A percentile compares a stretch with the other conserved stretches of the same genome.
These are phyloP conservation scores for Lentinula sp. DNA, from an alignment of 768 basidiomycete genomes.

Conservation along the genomic window DNA sequence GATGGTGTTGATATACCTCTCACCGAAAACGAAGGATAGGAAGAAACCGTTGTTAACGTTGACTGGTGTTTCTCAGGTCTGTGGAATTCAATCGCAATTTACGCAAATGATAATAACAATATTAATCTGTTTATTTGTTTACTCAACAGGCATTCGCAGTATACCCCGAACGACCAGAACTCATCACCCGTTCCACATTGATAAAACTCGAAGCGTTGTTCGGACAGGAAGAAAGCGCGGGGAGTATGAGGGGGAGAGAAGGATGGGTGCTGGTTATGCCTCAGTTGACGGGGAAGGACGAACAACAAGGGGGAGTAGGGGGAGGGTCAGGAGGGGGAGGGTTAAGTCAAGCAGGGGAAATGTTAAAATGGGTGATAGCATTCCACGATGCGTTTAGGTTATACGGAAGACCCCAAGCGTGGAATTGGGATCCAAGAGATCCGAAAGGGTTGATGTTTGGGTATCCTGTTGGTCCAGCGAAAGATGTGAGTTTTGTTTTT, in stretches of 20 bases:
- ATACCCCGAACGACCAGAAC: slow-evolving; percentile 91
- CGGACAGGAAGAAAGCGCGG: slow-evolving; percentile 64
- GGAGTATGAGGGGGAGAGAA: slow-evolving; percentile 59
- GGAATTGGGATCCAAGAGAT: slow-evolving; percentile 89
- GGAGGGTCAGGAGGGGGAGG: slow-evolving; percentile 20
- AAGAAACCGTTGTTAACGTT: slow-evolving; percentile 70
- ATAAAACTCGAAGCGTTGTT: slow-evolving; percentile 89
- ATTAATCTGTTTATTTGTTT: too few species aligned
- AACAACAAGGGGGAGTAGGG: too few species aligned
- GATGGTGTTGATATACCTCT: slow-evolving; percentile 51
- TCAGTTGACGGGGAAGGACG: slow-evolving; percentile 44
- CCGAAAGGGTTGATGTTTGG: slow-evolving; percentile 85
- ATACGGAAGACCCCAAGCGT: slow-evolving; percentile 81
- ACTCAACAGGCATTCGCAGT: slow-evolving; percentile 78
- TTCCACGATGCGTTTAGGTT: slow-evolving; percentile 84
- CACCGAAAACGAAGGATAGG: slow-evolving; percentile 67
- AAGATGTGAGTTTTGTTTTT: slow-evolving; percentile 53
- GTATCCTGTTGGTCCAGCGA: slow-evolving; percentile 81
- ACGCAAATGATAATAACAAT: too few species aligned
- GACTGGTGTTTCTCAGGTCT: slow-evolving; percentile 39
- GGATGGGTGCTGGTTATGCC: slow-evolving; percentile 93
- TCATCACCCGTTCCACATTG: slow-evolving; percentile 83
- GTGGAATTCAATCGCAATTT: neutral
- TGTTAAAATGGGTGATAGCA: slow-evolving; percentile 89
- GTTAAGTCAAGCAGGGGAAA: slow-evolving; percentile 64